Evolutionary conservation across 2,329 filamentous ascomycete species (phyloP), one percentile per base, ranked within the genome.

Genomic region (Penicillium verrucosum): DNA sequence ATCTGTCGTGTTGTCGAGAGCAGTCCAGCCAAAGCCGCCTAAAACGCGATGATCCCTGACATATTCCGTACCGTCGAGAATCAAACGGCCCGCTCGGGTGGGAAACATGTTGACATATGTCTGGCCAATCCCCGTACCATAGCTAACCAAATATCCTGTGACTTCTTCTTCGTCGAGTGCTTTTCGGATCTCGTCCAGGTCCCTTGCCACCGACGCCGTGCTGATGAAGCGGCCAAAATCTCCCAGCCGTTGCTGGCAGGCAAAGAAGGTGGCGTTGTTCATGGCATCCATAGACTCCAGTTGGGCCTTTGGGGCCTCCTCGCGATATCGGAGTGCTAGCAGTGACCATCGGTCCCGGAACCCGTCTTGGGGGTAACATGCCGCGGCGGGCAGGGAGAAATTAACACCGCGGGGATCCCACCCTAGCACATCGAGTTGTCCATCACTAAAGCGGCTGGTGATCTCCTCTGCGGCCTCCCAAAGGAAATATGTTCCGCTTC

Each of bases 91-190:
- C 5, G 48, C 56, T 38, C 56, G 50, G 18, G 27, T 29, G 8
- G 60, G 60, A 43, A 62, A 62, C 60, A 62, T 62, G 41, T 58
- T 62, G 23, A 55, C 60, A 54, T 61, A 61, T 25, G 60, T 61
- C 49, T 62, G 60, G 4, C 51, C 60, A 32, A 62, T 62, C 2
- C 56, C 60, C 2, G 60, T 62, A 11, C 60, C 60, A 45, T 62
- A 62, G 25, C 60, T 62, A 23, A 62, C 44, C 9, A 62, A 54
- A 25, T 62, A 62, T 4, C 59, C 60, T 0, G 60, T 57, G 3
- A 62, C 59, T 44, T 52, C 49, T 2, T 60, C 57, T 48, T 62
- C 60, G 8, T 36, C 16, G 7, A 61, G 54, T 10, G 56, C 56
- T 23, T 62, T 59, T 37, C 60, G 56, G 16, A 61, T 62, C 56